Evolutionary conservation across 805 yeast species (phyloP).

Genomic region (Metschnikowia gelsemii): DNA sequence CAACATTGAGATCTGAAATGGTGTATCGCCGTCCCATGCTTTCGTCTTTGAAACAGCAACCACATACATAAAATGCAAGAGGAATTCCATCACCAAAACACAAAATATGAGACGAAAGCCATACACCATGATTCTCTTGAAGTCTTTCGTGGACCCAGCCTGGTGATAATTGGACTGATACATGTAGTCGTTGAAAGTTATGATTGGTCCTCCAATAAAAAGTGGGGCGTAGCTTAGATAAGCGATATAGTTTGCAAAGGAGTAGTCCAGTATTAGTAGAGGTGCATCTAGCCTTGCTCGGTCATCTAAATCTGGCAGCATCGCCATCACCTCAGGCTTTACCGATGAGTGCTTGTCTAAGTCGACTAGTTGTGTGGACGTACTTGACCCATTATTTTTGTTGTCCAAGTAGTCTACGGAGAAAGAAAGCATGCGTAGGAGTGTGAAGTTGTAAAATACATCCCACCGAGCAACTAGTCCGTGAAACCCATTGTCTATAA

Average conservation of each 20-base stretch:
- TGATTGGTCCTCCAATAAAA: conserved; percentile 91
- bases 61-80: conserved; percentile 85
- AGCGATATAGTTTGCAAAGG: conserved; percentile 63
- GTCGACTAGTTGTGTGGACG: neutral
- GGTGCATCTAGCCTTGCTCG: conserved; percentile 65
- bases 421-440: conserved; percentile 79
- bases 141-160: conserved; percentile 55
- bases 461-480: conserved; percentile 94
- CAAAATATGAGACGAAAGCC: conserved; percentile 70
- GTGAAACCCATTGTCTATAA: conserved; percentile 58
- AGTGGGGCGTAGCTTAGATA: conserved; percentile 84
- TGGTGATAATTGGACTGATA: conserved; percentile 62
- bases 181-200: conserved; percentile 88
- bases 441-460: conserved; percentile 87
- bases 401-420: conserved; percentile 70
- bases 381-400: neutral
- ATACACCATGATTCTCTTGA: conserved; percentile 55
- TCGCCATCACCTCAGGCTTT: neutral
- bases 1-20: conserved; percentile 92
- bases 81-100: conserved; percentile 81
- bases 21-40: conserved; percentile 88
- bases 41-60: conserved; percentile 87
- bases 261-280: conserved; percentile 59
- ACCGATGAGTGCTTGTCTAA: conserved; percentile 3
- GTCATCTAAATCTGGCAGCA: conserved; percentile 44